Evolutionary conservation across 306 rosid species (phyloP), one percentile per base, ranked within the genome.

Genomic region (Erythrophleum fordii): DNA sequence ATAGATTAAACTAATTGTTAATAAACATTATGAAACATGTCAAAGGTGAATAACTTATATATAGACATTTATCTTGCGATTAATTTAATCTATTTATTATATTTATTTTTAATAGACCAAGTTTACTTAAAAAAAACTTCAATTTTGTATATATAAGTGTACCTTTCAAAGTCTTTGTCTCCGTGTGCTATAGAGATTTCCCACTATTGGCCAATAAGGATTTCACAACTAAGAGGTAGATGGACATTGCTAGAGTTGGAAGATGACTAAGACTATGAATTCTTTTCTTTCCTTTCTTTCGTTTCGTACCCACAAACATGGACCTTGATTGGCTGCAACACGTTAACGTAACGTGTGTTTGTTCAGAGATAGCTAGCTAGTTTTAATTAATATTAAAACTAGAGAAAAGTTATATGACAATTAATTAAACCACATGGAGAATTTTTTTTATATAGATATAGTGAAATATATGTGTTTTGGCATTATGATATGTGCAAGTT

Each of bases 241-340:
- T 23, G 35, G 83, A 61, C 59, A 37, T 53, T 68, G 62, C 61
- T 45, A 72, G 75, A 68, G 76, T 77, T 83, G 83, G 77, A 77
- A 81, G 85, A 80, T 83, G 85, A 83, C 79, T 81, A 62, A 56
- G 84, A 77, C 49, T 76, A 55, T 73, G 75, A 70, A 20, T 64
- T 64, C 10, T 64, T 51, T 68, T 74, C 9, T 46, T 48, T 13
- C n/a, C 34, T 20, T 18, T 39, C 5, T 55, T 78, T n/a, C 17
- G 25, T 17, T 51, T 37, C 56, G 23, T 23, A 80, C 71, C 82
- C 90, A 78, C 88, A 78, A 76, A 78, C 42, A 42, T 72, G 69
- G 82, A 39, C 44, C 75, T 61, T 81, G 46, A 87, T 81, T 84
- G 88, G 82, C 80, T 60, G 34, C 34, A 26, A 18, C n/a, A 64